Evolutionary conservation across 352 stramenopile species (phyloP).

Genomic region (Globisporangium alternatum): DNA sequence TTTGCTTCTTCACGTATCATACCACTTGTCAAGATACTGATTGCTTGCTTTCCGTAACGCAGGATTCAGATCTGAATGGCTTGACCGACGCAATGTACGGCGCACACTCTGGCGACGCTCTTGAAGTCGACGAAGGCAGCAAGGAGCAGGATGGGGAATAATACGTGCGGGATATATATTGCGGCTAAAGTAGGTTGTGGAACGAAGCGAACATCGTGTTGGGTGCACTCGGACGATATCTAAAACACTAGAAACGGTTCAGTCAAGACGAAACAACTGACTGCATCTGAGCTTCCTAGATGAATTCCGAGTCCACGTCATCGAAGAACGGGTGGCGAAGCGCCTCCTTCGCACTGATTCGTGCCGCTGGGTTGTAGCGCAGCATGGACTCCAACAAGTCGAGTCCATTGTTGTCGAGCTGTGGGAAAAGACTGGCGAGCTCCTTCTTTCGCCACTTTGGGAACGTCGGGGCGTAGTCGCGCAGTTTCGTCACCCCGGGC

Average conservation of each 20-base stretch:
- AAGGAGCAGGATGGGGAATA: neutral
- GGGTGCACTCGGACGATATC: neutral
- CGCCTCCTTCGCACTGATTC: slow-evolving; percentile 82
- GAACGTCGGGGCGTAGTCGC: slow-evolving; percentile 95
- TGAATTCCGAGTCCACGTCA: slow-evolving; percentile 68
- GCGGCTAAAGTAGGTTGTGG: slow-evolving; percentile 8
- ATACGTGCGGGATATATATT: slow-evolving; percentile 5
- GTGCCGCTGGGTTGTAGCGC: slow-evolving; percentile 58
- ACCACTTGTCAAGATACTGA: neutral
- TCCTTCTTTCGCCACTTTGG: slow-evolving; percentile 94
- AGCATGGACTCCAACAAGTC: slow-evolving; percentile 78
- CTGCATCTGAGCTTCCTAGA: slow-evolving; percentile 30
- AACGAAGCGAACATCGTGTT: slow-evolving; percentile 1
- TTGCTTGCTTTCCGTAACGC: neutral
- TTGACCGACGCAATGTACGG: neutral
- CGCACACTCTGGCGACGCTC: neutral
- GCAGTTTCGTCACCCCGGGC: slow-evolving; percentile 95
- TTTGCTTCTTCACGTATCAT: neutral
- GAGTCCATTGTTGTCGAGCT: slow-evolving; percentile 52
- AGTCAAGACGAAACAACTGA: neutral
- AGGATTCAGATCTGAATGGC: slow-evolving; percentile 6
- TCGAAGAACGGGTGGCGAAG: slow-evolving; percentile 85
- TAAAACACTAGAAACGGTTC: neutral
- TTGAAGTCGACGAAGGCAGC: neutral
- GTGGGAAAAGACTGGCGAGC: slow-evolving; percentile 59